Conservation (phyloP, 208 protist species). For the Trypanosomatidae sp. region DNA sequence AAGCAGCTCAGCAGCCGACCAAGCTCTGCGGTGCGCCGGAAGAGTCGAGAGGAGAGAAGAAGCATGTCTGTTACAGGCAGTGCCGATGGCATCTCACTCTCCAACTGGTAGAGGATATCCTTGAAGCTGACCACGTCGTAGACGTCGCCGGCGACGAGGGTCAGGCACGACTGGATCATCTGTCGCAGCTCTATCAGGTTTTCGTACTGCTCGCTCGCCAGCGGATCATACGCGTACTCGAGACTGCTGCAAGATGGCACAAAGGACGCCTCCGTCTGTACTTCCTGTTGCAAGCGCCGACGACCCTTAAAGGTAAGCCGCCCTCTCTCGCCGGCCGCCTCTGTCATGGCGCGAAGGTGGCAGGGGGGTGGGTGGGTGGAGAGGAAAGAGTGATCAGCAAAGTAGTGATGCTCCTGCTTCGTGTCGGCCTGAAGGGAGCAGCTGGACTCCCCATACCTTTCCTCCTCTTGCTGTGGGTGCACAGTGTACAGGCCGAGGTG, state of each 20-base stretch:
- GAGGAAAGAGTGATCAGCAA: neutral
- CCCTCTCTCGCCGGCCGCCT: neutral
- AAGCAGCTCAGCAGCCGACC: conserved; percentile 82
- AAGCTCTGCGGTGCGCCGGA: conserved; percentile 77
- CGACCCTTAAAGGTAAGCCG: conserved; percentile 27
- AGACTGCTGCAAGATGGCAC: conserved; percentile 50
- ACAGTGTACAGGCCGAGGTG: neutral
- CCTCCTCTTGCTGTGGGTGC: neutral
- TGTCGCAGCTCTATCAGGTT: conserved; percentile 65
- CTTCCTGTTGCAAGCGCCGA: conserved; percentile 36
- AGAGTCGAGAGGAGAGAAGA: conserved; percentile 87
- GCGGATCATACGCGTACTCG: conserved; percentile 51
- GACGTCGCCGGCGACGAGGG: conserved; percentile 70
- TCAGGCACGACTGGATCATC: conserved; percentile 68
- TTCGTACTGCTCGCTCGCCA: conserved; percentile 75
- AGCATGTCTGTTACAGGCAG: conserved; percentile 87
- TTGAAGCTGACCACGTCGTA: conserved; percentile 91
- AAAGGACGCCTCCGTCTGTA: conserved; percentile 87
- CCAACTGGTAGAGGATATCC: conserved; percentile 85
- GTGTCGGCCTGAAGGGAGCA: neutral
- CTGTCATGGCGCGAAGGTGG: neutral
- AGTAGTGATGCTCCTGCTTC: neutral
- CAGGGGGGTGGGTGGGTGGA: too few species aligned
- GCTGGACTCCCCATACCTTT: neutral
- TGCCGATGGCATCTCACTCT: conserved; percentile 64